A percentile compares a stretch with the other conserved stretches of the same genome.
phyloP scores from a whole-genome alignment of 1,139 yeast species.

The Pichia sp. region DNA sequence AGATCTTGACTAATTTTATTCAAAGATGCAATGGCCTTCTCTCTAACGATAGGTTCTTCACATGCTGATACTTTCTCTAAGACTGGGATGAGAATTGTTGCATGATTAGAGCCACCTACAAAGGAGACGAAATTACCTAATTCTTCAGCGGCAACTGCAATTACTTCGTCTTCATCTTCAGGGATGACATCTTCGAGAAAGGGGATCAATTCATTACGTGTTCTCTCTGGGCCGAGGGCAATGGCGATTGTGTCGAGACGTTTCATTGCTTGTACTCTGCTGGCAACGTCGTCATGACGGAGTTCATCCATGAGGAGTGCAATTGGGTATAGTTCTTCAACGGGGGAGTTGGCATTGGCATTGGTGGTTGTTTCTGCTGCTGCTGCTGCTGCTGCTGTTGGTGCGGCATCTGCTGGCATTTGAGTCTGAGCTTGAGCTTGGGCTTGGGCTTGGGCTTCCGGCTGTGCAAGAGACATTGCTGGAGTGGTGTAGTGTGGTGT shows the following conservation, averaged over 20 bases:
- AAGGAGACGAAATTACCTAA: constrained; percentile 80
- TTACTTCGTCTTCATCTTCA: constrained; percentile 97
- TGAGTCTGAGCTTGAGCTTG: neutral
- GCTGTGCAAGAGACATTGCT: no score
- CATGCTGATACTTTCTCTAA: constrained; percentile 83
- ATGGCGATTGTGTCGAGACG: constrained; percentile 90
- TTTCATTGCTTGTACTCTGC: constrained; percentile 92
- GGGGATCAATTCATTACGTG: constrained; percentile 83
- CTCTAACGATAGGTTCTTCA: constrained; percentile 97
- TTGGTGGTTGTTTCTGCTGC: no score
- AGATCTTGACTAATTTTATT: constrained; percentile 63
- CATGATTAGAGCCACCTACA: constrained; percentile 80
- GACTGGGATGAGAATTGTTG: constrained; percentile 75
- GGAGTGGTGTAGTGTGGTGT: no score
- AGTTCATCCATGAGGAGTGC: constrained; percentile 96
- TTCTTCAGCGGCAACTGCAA: constrained; percentile 88
- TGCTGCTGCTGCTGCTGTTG: neutral
- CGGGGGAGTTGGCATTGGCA: no score
- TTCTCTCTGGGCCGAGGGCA: constrained; percentile 92
- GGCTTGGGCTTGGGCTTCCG: no score
- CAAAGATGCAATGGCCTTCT: constrained; percentile 84
- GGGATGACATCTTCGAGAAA: constrained; percentile 84
- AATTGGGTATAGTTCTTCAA: constrained; percentile 78
- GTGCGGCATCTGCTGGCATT: neutral
- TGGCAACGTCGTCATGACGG: constrained; percentile 84